phyloP scores from a whole-genome alignment of 208 protist species.

The Crithidia fasciculata region DNA sequence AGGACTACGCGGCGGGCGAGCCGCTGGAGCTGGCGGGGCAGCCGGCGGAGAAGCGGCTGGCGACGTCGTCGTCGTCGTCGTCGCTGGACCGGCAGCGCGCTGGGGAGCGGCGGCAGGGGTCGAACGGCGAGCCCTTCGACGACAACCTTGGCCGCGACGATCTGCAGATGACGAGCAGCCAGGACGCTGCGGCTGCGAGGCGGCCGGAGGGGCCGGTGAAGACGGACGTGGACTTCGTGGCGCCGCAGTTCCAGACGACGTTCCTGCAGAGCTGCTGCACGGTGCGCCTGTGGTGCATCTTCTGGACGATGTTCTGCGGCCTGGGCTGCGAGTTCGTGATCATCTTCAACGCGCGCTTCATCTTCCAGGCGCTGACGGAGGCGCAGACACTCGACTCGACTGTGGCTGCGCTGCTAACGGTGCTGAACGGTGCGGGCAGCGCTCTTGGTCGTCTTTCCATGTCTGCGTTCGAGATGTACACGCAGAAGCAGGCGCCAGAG shows the following conservation, averaged over 20 bases:
- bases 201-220: constrained; percentile 4
- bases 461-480: constrained; percentile 57
- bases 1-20: neutral
- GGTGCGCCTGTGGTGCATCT: constrained; percentile 51
- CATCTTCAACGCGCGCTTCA: constrained; percentile 63
- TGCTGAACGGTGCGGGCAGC: constrained; percentile 66
- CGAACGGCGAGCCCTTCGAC: constrained; percentile 1
- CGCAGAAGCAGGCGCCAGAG: constrained; percentile 51
- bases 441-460: constrained; percentile 63
- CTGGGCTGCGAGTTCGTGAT: constrained; percentile 62
- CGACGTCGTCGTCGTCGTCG: neutral
- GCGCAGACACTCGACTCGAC: constrained; percentile 29
- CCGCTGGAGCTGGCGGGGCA: constrained; percentile 4
- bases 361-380: constrained; percentile 51
- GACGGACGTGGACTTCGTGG: constrained; percentile 72
- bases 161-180: neutral
- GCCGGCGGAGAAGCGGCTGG: constrained; percentile 3
- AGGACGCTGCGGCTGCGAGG: neutral
- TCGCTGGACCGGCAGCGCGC: neutral
- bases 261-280: constrained; percentile 60
- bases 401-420: constrained; percentile 58
- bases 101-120: neutral
- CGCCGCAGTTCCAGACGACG: constrained; percentile 62
- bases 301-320: constrained; percentile 63
- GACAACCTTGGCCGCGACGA: constrained; percentile 3